These are phyloP conservation scores for Saprolegnia diclina DNA, from an alignment of 352 stramenopile species.

Conservation along the genomic window DNA sequence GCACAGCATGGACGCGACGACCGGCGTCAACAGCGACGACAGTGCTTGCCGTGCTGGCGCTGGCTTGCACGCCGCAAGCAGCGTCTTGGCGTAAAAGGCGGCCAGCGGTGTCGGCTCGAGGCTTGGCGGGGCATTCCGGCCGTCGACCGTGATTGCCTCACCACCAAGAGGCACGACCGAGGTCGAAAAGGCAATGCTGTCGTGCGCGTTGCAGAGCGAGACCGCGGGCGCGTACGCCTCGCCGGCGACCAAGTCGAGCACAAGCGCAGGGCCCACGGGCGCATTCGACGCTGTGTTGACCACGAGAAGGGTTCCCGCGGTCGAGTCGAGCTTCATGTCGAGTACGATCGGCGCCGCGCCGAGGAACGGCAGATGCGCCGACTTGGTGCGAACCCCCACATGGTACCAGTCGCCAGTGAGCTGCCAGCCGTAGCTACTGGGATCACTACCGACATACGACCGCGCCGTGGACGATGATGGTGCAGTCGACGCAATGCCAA, in stretches of 20 bases:
- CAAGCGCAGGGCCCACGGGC: not conserved
- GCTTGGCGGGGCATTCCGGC: not conserved
- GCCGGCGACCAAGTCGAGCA: constrained; percentile 9
- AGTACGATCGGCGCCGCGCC: not conserved
- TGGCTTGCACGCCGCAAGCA: not conserved
- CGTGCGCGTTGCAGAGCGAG: not conserved
- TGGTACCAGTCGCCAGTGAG: constrained; percentile 23
- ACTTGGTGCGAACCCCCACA: not conserved
- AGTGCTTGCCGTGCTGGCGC: not conserved
- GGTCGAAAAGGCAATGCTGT: not conserved
- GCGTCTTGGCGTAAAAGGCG: constrained; percentile 10
- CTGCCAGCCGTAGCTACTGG: constrained; percentile 18
- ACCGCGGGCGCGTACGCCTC: constrained; percentile 14
- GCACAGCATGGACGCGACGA: constrained; percentile 12
- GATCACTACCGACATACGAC: not conserved
- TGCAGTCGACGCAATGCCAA: not conserved
- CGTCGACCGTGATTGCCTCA: not conserved
- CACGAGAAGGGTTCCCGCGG: not conserved
- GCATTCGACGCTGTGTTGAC: constrained; percentile 7
- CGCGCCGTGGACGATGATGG: too few species aligned
- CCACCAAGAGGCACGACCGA: constrained; percentile 12
- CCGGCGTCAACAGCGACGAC: not conserved
- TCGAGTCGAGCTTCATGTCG: constrained; percentile 9
- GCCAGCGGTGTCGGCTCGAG: constrained; percentile 14
- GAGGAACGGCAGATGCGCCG: not conserved